Conservation (phyloP, 768 basidiomycete genomes). For the Pulveroboletus frians region DNA sequence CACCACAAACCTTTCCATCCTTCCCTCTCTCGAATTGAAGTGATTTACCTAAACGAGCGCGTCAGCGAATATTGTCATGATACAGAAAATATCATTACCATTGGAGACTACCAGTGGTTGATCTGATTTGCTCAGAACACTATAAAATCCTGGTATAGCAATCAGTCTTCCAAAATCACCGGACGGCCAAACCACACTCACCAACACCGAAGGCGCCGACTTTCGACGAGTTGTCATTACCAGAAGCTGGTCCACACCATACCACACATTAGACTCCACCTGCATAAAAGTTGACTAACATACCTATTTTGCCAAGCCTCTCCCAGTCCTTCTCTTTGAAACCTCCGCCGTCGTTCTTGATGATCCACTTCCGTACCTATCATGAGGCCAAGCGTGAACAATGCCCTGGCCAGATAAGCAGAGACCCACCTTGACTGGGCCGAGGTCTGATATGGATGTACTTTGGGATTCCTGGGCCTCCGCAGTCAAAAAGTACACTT, state of each 20-base stretch:
- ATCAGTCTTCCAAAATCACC: not conserved
- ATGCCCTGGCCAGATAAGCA: not conserved
- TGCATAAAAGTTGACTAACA: not conserved
- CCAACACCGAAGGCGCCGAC: slow-evolving; percentile 18
- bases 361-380: slow-evolving; percentile 11
- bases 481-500: slow-evolving; percentile 35
- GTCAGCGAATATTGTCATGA: not conserved
- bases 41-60: slow-evolving; percentile 5
- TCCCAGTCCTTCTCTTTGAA: slow-evolving; percentile 8
- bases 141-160: slow-evolving; percentile 10
- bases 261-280: not conserved
- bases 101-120: slow-evolving; percentile 9
- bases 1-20: slow-evolving; percentile 7
- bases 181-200: not conserved
- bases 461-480: slow-evolving; percentile 1
- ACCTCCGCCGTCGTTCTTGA: slow-evolving; percentile 7
- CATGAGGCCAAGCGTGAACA: not conserved
- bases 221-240: slow-evolving; percentile 10
- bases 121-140: slow-evolving; percentile 15
- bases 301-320: slow-evolving; percentile 16
- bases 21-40: slow-evolving; percentile 7
- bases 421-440: not conserved
- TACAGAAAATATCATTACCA: not conserved
- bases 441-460: not conserved
- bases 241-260: slow-evolving; percentile 2